Evolutionary conservation across 2,329 filamentous ascomycete genomes (phyloP).

Genomic region (Geosmithia flava): DNA sequence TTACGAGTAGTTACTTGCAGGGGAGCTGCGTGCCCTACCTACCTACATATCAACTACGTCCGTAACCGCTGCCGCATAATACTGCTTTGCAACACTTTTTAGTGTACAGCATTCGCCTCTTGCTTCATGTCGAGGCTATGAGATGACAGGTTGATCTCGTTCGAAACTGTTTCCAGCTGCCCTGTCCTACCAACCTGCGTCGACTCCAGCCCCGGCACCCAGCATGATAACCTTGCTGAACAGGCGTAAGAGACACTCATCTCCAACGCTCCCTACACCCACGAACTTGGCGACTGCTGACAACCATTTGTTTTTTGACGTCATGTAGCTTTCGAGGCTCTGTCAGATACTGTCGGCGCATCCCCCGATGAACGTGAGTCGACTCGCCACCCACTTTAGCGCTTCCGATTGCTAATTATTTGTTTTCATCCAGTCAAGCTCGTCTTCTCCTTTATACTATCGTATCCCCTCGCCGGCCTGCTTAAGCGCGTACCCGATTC

Average conservation of each 20-base stretch:
- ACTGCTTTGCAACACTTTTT: not conserved
- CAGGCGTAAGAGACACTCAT: constrained; percentile 8
- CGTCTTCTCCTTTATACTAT: constrained; percentile 78
- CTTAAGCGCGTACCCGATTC: constrained; percentile 84
- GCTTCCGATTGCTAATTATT: not conserved
- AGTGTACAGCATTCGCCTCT: not conserved
- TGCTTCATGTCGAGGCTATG: not conserved
- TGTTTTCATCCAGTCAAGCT: constrained; percentile 61
- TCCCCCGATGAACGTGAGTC: constrained; percentile 24
- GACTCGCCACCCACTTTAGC: not conserved
- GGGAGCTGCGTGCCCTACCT: not conserved
- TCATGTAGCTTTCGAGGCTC: constrained; percentile 14
- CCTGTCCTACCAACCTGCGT: not conserved
- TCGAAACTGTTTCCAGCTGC: not conserved
- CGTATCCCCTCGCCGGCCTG: constrained; percentile 79
- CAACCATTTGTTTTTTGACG: not conserved
- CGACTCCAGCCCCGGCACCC: not conserved
- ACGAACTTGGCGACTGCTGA: not conserved
- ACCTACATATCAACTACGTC: not conserved
- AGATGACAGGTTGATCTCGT: not conserved
- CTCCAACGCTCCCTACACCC: not conserved
- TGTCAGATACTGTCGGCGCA: constrained; percentile 17
- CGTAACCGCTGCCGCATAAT: not conserved
- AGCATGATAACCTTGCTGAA: constrained; percentile 16
- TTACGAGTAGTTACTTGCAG: not conserved